phyloP scores from a whole-genome alignment of 306 rosid species.

The Senna siamea region DNA sequence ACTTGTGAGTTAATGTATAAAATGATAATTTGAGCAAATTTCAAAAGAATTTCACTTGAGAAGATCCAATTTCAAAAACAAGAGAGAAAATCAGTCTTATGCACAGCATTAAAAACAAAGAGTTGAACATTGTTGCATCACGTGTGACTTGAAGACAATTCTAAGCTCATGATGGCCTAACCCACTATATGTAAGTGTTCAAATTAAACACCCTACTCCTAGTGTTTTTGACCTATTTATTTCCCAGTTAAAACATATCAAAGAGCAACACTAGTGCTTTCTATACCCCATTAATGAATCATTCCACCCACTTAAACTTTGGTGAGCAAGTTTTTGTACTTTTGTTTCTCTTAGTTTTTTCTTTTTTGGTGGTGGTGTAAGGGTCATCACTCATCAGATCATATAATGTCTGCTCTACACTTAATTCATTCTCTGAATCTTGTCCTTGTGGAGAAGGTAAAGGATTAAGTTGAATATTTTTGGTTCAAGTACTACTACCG shows the following conservation, averaged over 20 bases:
- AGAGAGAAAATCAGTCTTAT: too few relatives aligned
- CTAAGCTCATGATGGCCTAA: constrained; percentile 40
- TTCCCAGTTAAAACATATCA: neutral
- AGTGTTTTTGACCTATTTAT: neutral
- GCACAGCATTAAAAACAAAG: too few relatives aligned
- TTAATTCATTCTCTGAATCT: neutral
- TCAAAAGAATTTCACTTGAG: too few relatives aligned
- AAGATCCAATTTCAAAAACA: too few relatives aligned
- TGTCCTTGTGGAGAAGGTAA: constrained; percentile 15
- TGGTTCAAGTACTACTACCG: constrained; percentile 23
- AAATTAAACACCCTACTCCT: constrained; percentile 34
- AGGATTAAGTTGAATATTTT: neutral
- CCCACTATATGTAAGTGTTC: constrained; percentile 55
- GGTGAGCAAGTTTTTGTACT: constrained; percentile 23
- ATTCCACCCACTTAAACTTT: constrained; percentile 34
- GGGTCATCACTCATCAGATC: neutral
- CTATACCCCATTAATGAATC: constrained; percentile 31
- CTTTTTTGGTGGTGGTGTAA: too few relatives aligned
- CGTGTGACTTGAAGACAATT: constrained; percentile 10
- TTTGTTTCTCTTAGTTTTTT: constrained; percentile 4
- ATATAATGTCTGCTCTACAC: too few relatives aligned
- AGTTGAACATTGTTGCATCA: too few relatives aligned
- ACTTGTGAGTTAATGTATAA: too few relatives aligned
- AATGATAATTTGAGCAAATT: too few relatives aligned
- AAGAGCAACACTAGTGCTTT: constrained; percentile 16